Evolutionary conservation across 345 rosid genomes (phyloP).

Genomic region (Firmiana major): DNA sequence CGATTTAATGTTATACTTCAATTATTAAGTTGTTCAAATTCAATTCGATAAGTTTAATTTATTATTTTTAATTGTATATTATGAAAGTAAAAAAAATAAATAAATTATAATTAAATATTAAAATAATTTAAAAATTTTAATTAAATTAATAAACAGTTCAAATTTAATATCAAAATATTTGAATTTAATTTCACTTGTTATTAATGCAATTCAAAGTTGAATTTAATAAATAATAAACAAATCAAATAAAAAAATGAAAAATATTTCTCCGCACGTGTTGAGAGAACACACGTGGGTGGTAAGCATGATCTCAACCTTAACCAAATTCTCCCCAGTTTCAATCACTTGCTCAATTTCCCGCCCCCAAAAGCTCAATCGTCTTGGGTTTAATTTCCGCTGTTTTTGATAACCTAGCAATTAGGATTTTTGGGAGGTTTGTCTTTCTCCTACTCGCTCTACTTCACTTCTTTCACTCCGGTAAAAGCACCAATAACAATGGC

Average conservation of each 20-base stretch:
- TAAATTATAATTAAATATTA: too few relatives aligned
- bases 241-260: not conserved
- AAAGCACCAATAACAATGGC: conserved; percentile 47
- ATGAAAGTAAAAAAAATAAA: too few relatives aligned
- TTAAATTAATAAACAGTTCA: too few relatives aligned
- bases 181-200: too few relatives aligned
- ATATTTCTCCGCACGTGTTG: not conserved
- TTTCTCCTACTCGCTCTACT: conserved; percentile 20
- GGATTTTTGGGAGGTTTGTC: conserved; percentile 30
- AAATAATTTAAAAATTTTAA: too few relatives aligned
- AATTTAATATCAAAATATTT: too few relatives aligned
- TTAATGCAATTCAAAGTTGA: too few relatives aligned
- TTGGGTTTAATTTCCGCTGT: conserved; percentile 19
- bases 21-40: too few relatives aligned
- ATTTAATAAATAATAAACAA: too few relatives aligned
- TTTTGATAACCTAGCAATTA: conserved; percentile 18
- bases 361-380: conserved; percentile 9
- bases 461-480: conserved; percentile 23
- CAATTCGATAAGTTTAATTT: too few relatives aligned
- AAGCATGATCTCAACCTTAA: conserved; percentile 28
- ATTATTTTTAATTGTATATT: too few relatives aligned
- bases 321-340: not conserved
- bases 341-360: conserved; percentile 40
- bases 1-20: too few relatives aligned
- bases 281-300: conserved; percentile 12